These are phyloP conservation scores for Coemansia sp. DNA, from an alignment of 192 early-diverging fungal species.

Conservation along the genomic window DNA sequence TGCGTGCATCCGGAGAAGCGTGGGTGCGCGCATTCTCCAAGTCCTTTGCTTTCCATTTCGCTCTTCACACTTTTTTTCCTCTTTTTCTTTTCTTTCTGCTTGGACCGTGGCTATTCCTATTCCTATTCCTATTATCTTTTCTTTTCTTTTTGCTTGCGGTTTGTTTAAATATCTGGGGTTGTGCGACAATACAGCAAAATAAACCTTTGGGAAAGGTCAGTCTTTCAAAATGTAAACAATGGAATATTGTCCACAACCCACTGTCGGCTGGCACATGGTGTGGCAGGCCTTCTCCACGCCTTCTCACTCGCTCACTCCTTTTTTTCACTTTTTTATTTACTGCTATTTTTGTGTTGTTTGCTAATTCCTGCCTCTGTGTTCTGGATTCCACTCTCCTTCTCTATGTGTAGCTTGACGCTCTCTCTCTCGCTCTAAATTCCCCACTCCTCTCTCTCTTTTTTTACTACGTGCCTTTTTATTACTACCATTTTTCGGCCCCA, in stretches of 20 bases:
- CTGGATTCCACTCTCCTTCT: neutral
- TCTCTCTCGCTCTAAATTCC: neutral
- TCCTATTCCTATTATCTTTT: neutral
- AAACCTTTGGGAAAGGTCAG: neutral
- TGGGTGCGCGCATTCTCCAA: constrained; percentile 3
- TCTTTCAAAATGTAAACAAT: neutral
- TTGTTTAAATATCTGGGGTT: neutral
- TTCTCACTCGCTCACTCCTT: neutral
- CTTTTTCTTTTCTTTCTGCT: neutral
- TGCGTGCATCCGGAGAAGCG: neutral
- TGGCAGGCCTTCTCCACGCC: neutral
- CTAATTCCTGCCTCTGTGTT: constrained; percentile 4
- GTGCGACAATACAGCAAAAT: neutral
- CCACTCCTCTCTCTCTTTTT: neutral
- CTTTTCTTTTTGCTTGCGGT: neutral
- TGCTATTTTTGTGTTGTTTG: neutral
- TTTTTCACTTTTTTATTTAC: neutral
- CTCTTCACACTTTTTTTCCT: neutral
- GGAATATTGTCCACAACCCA: neutral
- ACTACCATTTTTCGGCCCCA: too few relatives aligned
- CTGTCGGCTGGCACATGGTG: neutral
- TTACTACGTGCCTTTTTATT: too few relatives aligned
- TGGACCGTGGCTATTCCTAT: neutral
- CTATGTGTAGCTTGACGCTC: constrained; percentile 1
- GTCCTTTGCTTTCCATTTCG: neutral